A percentile compares a stretch with the other conserved stretches of the same genome.
Conservation (phyloP, 2,329 filamentous ascomycete species). For the Aureobasidium sp. region DNA sequence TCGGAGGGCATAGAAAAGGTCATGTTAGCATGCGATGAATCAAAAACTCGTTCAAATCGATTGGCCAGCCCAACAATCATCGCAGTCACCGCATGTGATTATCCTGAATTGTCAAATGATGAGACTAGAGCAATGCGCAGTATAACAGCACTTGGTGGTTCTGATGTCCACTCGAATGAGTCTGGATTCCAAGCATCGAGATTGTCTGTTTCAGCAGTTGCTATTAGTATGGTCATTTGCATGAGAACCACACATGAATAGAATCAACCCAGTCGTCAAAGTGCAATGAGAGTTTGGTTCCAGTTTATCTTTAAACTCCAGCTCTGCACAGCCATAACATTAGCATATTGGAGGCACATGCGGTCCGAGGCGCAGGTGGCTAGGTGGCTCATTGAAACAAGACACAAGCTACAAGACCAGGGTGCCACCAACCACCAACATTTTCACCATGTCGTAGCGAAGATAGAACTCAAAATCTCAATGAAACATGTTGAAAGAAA, state of each 20-base stretch:
- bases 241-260: background rate
- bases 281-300: background rate
- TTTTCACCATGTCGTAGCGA: background rate
- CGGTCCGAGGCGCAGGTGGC: background rate
- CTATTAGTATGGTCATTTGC: background rate
- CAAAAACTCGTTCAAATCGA: slow-evolving; percentile 13
- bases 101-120: background rate
- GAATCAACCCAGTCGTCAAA: background rate
- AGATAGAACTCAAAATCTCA: background rate
- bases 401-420: background rate
- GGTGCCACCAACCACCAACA: background rate
- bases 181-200: background rate
- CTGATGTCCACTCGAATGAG: background rate
- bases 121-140: background rate
- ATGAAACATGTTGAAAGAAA: background rate
- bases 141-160: background rate
- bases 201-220: too few relatives aligned
- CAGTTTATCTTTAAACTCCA: background rate
- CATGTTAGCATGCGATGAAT: slow-evolving; percentile 15
- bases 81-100: background rate
- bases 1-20: slow-evolving; percentile 9
- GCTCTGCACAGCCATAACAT: background rate
- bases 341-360: background rate
- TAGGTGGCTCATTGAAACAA: background rate
- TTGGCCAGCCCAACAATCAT: background rate